Evolutionary conservation across 108 stramenopile genomes (phyloP), one percentile per base, ranked within the genome.

Genomic region (Conticribra guillardii): DNA sequence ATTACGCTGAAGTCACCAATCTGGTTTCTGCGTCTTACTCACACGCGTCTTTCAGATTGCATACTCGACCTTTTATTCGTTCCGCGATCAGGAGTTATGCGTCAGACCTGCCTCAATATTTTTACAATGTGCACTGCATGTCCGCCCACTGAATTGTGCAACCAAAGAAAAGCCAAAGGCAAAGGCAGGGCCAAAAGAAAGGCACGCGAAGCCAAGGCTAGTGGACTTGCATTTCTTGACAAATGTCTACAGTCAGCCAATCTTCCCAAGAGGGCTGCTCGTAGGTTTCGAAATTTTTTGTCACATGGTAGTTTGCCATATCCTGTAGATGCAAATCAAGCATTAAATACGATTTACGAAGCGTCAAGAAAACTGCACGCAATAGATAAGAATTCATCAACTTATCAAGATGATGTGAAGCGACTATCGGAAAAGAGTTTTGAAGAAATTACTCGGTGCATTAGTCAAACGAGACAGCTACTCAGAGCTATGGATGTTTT

Each of bases 11-110:
- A 64, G 22, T 54, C 85, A 23, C 88, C 92, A 19, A 58, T 86
- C 50, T 93, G 92, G 92, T 87, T 82, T 61, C 55, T 90, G 1
- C 61, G 89, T 27, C 66, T 93, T 9, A 80, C 84, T 1, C 85
- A 92, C 60, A 87, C 91, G 9, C 53, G 66, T 17, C 21, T 67
- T 3, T 27, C 66, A 30, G 54, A 55, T 55, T 51, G 66, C 55
- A 88, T 94, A 27, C 79, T 94, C 48, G 93, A 94, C 61, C 56
- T 94, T 24, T 83, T 89, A 59, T 84, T 85, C 17, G 74, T 94
- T 0, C 88, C 88, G 4, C 47, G 33, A 24, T 87, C 84, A 54
- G 87, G 89, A 49, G 32, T 53, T 0, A 45, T 76, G 27, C 57
- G 87, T 34, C 64, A 79, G 44, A 33, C 32, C 29, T 85, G 85